Conservation (phyloP, 179 eudicot species). For the Actinidia arguta region DNA sequence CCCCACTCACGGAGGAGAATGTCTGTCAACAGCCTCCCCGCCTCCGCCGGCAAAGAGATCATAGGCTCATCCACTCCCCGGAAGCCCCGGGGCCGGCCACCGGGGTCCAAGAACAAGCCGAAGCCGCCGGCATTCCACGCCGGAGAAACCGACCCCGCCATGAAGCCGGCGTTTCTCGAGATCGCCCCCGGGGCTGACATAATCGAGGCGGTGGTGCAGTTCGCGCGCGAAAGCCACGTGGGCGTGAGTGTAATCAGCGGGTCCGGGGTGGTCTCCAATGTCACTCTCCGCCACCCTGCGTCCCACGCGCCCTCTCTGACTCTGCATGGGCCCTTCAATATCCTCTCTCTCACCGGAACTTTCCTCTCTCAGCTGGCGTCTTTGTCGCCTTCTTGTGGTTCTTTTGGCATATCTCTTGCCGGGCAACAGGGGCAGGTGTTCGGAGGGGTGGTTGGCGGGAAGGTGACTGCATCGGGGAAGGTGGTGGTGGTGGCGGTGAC, state of each 20-base stretch:
- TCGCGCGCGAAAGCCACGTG: neutral
- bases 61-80: neutral
- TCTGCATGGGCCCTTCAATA: neutral
- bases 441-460: neutral
- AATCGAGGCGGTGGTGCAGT: neutral
- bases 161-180: neutral
- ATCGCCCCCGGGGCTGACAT: neutral
- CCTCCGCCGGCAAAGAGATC: neutral
- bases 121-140: neutral
- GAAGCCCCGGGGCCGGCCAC: neutral
- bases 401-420: neutral
- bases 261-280: neutral
- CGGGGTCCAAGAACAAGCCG: neutral
- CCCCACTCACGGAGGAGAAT: neutral
- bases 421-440: conserved; percentile 1
- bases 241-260: neutral
- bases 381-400: neutral
- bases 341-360: neutral
- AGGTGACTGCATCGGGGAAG: neutral
- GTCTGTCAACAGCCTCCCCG: neutral
- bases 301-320: neutral
- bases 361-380: neutral
- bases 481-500: no score
- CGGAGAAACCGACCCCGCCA: neutral
- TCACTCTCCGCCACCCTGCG: neutral